phyloP scores from a whole-genome alignment of 108 stramenopile species.

The Fistulifera pelliculosa region DNA sequence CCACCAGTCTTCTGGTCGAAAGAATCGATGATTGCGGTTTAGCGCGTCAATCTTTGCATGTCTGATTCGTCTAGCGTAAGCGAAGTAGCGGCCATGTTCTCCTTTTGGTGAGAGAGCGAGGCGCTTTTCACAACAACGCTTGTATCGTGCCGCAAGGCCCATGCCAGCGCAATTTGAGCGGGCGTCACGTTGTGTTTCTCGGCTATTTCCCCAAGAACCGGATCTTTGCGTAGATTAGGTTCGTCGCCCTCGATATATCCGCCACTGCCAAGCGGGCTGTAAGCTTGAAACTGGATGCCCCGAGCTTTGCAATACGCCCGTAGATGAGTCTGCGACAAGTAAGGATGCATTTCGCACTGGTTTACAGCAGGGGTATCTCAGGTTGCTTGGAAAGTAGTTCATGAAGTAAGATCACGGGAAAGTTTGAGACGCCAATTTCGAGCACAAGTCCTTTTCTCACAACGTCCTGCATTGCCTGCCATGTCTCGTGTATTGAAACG shows the following conservation, averaged over 20 bases:
- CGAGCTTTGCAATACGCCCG: conserved; percentile 54
- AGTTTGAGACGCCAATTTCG: conserved; percentile 77
- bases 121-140: conserved; percentile 55
- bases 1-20: conserved; percentile 81
- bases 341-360: conserved; percentile 88
- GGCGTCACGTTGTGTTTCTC: conserved; percentile 29
- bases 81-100: conserved; percentile 23
- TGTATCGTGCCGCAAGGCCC: conserved; percentile 63
- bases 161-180: conserved; percentile 54
- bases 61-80: conserved; percentile 31
- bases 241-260: conserved; percentile 52
- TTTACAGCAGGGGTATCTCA: conserved; percentile 65
- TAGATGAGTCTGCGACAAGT: conserved; percentile 63
- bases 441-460: conserved; percentile 8
- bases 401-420: conserved; percentile 64
- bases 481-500: conserved; percentile 44
- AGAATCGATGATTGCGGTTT: conserved; percentile 56
- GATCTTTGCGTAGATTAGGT: conserved; percentile 42
- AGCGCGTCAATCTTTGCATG: conserved; percentile 44
- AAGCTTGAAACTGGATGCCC: conserved; percentile 69
- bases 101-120: conserved; percentile 33
- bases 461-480: conserved; percentile 67
- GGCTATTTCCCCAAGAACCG: conserved; percentile 39
- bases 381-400: conserved; percentile 50
- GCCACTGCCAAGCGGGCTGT: conserved; percentile 70